A percentile compares a stretch with the other conserved stretches of the same genome.
Conservation (phyloP, 495 filamentous ascomycete species). For the Pseudomonodictys pantanalensis region DNA sequence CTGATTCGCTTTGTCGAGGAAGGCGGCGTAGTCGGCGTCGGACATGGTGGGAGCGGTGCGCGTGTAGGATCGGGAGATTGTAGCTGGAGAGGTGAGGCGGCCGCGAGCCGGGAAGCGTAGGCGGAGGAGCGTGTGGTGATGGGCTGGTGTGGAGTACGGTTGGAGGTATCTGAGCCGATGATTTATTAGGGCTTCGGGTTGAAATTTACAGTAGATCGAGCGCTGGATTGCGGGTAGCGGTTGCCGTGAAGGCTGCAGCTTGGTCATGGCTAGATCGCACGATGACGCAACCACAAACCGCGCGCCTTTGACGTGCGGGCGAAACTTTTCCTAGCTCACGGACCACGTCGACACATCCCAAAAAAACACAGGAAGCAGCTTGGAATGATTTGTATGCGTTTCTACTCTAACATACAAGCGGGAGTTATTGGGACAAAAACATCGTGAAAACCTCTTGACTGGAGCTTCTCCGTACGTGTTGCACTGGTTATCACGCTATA, state of each 20-base stretch:
- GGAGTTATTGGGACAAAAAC: no score
- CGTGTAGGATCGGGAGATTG: conserved; percentile 29
- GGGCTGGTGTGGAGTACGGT: no score
- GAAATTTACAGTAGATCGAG: neutral
- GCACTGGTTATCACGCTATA: neutral
- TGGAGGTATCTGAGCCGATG: no score
- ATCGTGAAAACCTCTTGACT: no score
- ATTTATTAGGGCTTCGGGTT: no score
- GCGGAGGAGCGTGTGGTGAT: neutral
- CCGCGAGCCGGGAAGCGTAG: neutral
- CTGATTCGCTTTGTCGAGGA: conserved; percentile 80
- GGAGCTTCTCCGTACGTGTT: no score
- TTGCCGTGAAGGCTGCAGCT: neutral
- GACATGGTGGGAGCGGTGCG: conserved; percentile 52
- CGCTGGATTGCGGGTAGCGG: neutral
- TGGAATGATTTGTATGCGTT: no score
- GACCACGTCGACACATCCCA: neutral
- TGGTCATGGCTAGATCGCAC: conserved; percentile 13
- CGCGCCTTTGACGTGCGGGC: neutral
- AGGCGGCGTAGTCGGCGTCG: conserved; percentile 76
- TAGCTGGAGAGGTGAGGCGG: neutral
- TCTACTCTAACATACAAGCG: no score
- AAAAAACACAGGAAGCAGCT: no score
- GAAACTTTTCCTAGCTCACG: neutral
- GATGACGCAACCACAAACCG: conserved; percentile 18